Evolutionary conservation across 768 basidiomycete genomes (phyloP), one percentile per base, ranked within the genome.

Genomic region (Macrocybe gigantea): DNA sequence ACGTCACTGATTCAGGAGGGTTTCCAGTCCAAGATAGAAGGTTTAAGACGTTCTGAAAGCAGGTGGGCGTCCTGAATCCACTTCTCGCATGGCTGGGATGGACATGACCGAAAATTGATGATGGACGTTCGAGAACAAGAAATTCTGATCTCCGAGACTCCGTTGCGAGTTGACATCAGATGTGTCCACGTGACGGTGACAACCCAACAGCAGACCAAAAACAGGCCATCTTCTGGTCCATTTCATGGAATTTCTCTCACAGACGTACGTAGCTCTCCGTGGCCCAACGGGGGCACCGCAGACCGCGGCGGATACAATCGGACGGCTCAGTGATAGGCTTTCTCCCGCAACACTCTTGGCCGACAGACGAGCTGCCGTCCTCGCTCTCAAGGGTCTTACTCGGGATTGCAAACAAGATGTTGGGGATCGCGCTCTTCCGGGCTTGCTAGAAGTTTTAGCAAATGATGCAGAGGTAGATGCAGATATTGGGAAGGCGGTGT

Each of bases 391-490:
- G 63, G 95, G 94, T 14, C 82, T 98, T 45, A 73, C 85, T 40
- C 79, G 93, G 49, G 94, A 96, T 64, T 92, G 88, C 73, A 94
- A 88, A 63, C 75, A 83, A 50, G 91, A 96, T 49, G 88, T 97
- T 14, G 93, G 92, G 11, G 75, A 80, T 51, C 74, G 75, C 41
- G 88, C 92, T 1, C 72, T 98, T 6, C 68, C 77, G 7, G 86
- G 89, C 3, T 78, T 98, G 12, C 61, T 96, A 3, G 83, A 86
- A 30, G 86, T 91, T 32, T 71, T 97, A 32, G 77, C 85, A 58
- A 88, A 88, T 50, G 94, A 97, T 61, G 88, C 93, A 0, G 84
- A 90, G 55, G 79, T 93, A 44, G 96, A 99, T 64, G 73, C 83
- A 5, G 96, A 98, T 57, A 90, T 88, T 51, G 94, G 86, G 1